phyloP scores from a whole-genome alignment of 192 early-diverging fungal species.

The Umbelopsis sp. region DNA sequence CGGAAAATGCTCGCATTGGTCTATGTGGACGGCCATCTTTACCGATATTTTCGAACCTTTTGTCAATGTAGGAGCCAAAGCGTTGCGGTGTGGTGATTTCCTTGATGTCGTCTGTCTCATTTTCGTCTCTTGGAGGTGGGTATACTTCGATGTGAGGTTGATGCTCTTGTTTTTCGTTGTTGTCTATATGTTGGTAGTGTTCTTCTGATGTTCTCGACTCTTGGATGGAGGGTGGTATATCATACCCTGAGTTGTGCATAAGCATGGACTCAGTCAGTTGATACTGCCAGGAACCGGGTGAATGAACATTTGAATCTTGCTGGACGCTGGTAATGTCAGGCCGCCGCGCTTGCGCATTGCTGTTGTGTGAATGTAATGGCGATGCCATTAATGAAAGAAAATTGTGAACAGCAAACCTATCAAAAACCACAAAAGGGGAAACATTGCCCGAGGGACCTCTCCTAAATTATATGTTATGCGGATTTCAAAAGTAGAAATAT shows the following conservation, averaged over 20 bases:
- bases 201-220: not conserved
- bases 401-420: not conserved
- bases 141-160: not conserved
- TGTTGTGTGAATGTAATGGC: not conserved
- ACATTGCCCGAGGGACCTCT: not conserved
- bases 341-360: not conserved
- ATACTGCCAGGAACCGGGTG: slow-evolving; percentile 7
- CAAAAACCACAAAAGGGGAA: slow-evolving; percentile 19
- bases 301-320: not conserved
- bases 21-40: not conserved
- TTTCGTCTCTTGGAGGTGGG: not conserved
- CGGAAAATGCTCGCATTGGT: slow-evolving; percentile 6
- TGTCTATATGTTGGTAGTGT: not conserved
- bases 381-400: slow-evolving; percentile 10
- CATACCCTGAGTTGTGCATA: slow-evolving; percentile 5
- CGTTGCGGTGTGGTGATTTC: slow-evolving; percentile 8
- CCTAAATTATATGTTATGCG: not conserved
- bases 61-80: slow-evolving; percentile 1
- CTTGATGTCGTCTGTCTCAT: not conserved
- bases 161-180: not conserved
- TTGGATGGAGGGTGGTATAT: not conserved
- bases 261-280: slow-evolving; percentile 17
- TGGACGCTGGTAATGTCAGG: not conserved
- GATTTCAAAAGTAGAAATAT: not conserved
- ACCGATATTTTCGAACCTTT: not conserved